Evolutionary conservation across 768 basidiomycete species (phyloP), one percentile per base, ranked within the genome.

Genomic region (Suillus americanus): DNA sequence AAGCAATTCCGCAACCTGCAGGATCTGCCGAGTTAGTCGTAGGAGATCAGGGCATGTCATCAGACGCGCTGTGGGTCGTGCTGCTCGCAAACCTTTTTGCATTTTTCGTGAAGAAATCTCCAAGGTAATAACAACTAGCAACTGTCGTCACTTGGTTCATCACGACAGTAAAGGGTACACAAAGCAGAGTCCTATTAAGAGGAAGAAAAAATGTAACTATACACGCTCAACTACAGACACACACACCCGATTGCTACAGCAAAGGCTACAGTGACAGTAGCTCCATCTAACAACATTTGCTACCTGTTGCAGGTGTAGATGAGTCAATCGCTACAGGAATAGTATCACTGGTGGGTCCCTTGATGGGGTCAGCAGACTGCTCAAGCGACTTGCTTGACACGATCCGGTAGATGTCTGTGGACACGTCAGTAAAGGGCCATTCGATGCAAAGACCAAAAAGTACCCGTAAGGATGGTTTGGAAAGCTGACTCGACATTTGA

Each of bases 401-500:
- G 75, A 98, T 95, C 74, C 91, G 92, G 84, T 98, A 98, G 77
- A 99, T 97, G 69, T 99, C 97, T 97, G 71, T 18, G 25, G 13
- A 14, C 25, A 41, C 5, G 30, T 59, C 38, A 59, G 16, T 12
- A 6, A 35, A 14, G 13, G 1, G 10, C 3, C 16, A 8, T 60
- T 35, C 9, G 12, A n/a, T 60, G 50, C 16, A 30, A 23, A 45
- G 23, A 41, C 4, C 53, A 23, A 55, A 41, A 40, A 87, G 60
- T 57, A 94, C 95, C 95, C 53, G 91, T 89, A 66, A 99, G 84
- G 74, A 98, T 98, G 64, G 88, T 95, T 78, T 99, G 95, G 89
- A 99, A 99, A 60, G 97, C 97, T 64, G 86, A 80, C 80, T 99
- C 97, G 79, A 99, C 96, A 80, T 98, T 97, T 60, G 95, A 96